A percentile compares a stretch with the other conserved stretches of the same genome.
phyloP scores from a whole-genome alignment of 208 protist species.

The Polymyxa betae region DNA sequence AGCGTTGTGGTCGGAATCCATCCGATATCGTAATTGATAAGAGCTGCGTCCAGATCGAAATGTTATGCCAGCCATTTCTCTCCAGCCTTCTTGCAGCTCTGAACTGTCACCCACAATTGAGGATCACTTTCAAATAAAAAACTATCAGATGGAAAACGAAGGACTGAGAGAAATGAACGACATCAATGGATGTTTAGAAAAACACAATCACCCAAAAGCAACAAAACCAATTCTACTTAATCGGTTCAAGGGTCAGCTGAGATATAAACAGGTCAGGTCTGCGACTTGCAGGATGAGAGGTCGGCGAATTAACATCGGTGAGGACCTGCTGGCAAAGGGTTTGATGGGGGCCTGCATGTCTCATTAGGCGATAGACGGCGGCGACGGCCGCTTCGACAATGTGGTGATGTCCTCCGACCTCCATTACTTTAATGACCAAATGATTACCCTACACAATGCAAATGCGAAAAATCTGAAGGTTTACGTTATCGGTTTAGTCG shows the following conservation, averaged over 20 bases:
- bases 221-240: no score
- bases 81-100: not conserved
- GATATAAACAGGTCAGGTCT: not conserved
- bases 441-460: no score
- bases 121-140: no score
- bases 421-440: no score
- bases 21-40: not conserved
- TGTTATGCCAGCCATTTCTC: not conserved
- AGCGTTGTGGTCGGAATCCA: not conserved
- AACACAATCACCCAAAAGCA: no score
- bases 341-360: not conserved
- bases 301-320: not conserved
- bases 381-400: not conserved
- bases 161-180: no score
- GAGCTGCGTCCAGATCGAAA: not conserved
- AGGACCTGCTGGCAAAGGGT: not conserved
- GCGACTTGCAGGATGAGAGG: not conserved
- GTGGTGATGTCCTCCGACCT: no score
- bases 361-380: constrained; percentile 17
- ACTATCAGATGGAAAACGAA: no score
- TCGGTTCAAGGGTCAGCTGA: not conserved
- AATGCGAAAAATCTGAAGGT: no score
- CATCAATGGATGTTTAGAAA: no score
- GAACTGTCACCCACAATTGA: not conserved
- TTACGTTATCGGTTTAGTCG: no score